Evolutionary conservation across 2,329 filamentous ascomycete genomes (phyloP), one percentile per base, ranked within the genome.

Genomic region (Colletotrichum cordylinicola): DNA sequence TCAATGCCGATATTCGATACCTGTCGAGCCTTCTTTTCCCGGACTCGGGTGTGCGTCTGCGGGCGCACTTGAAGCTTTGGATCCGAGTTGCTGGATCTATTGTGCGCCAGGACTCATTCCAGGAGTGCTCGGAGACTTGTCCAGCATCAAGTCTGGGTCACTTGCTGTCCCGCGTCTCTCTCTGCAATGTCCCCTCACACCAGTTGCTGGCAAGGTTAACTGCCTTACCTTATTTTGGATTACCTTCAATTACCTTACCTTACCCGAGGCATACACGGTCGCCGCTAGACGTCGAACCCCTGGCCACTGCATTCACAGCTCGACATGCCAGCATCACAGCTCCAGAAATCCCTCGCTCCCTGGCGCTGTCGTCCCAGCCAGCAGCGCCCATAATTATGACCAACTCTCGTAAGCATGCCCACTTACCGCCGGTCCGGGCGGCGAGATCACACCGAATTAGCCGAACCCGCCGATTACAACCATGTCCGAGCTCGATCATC

Each of bases 401-500:
- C 27, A 48, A 56, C 62, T 48, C n/a, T 56, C n/a, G 15, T 12
- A 24, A 39, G 27, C 21, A 24, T 39, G 55, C 27, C 72, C 68
- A 52, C 68, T 52, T 61, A 61, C 52, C 13, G 35, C 24, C n/a
- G 9, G 61, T 21, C 31, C 69, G 61, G 60, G 13, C 9, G 29
- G 31, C 37, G 31, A 43, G 39, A n/a, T 52, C 24, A 39, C 35
- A 29, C 60, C 67, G 62, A 62, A 62, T 43, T 29, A 52, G 39
- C 62, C 37, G 29, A 72, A 21, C 13, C 24, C 35, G 27, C 73
- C 70, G 65, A 75, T 75, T 58, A 62, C 35, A 31, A 37, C 43
- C 48, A 48, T 27, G 33, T 27, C 58, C 31, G 52, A 37, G 13
- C 48, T 74, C 70, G 74, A 76, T 76, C 74, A 61, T 56, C 64